These are phyloP conservation scores for Scutellaria barbata DNA, from an alignment of 257 asterid genomes.

Conservation along the genomic window DNA sequence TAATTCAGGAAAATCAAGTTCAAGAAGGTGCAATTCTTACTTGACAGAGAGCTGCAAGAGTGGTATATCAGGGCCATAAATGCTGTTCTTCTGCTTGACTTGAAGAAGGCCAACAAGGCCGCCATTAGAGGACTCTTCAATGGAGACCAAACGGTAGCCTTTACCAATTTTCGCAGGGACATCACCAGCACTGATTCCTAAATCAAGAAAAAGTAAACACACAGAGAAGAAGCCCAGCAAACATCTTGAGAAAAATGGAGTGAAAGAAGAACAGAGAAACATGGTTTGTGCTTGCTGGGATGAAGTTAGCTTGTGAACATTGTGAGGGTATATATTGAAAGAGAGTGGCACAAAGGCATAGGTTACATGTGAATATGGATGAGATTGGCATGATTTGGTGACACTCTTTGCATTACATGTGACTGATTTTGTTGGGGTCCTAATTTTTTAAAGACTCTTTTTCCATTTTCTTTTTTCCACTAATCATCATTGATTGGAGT, in stretches of 20 bases:
- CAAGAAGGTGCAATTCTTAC: conserved; percentile 41
- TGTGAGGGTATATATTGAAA: conserved; percentile 36
- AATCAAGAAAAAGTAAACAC: conserved; percentile 31
- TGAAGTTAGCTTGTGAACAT: not conserved
- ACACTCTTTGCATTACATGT: conserved; percentile 40
- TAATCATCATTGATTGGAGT: conserved; percentile 28
- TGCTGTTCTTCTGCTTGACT: conserved; percentile 64
- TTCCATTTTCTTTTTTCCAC: not conserved
- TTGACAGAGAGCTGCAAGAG: conserved; percentile 83
- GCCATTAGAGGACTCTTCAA: conserved; percentile 68
- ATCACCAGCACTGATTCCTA: conserved; percentile 33
- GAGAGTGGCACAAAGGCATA: conserved; percentile 33
- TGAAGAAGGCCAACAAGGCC: conserved; percentile 83
- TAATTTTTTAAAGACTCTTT: not conserved
- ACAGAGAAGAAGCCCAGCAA: conserved; percentile 35
- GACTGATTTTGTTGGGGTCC: conserved; percentile 47
- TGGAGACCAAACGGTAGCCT: conserved; percentile 79
- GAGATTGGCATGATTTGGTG: conserved; percentile 29
- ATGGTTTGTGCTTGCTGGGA: conserved; percentile 16
- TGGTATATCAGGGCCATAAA: conserved; percentile 89
- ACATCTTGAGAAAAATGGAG: conserved; percentile 30
- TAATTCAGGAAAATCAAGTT: too few relatives aligned
- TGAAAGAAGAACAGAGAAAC: conserved; percentile 25
- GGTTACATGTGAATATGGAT: conserved; percentile 44
- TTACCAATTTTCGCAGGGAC: conserved; percentile 63